Conservation (phyloP, 1,284 basidiomycete genomes). For the Stereum hirsutum region DNA sequence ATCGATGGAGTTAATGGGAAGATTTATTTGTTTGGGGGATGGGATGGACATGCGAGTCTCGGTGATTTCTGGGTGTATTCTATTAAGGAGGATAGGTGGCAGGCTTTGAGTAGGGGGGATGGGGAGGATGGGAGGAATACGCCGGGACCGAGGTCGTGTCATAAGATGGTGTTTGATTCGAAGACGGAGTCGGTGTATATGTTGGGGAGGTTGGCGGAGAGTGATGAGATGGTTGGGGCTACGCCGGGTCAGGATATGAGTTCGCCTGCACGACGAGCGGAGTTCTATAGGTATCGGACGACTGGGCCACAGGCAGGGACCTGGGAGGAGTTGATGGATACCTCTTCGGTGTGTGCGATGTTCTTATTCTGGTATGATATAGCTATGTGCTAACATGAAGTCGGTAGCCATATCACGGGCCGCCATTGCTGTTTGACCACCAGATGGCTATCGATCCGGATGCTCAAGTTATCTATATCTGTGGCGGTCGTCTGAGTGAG, state of each 20-base stretch:
- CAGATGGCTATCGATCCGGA: constrained; percentile 74
- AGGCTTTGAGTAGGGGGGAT: constrained; percentile 47
- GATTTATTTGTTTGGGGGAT: constrained; percentile 77
- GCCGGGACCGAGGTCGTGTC: constrained; percentile 68
- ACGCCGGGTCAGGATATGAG: constrained; percentile 10
- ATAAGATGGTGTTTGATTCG: constrained; percentile 75
- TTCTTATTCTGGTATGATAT: not conserved
- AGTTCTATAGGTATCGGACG: constrained; percentile 67
- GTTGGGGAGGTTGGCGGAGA: constrained; percentile 41
- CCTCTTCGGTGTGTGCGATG: constrained; percentile 41
- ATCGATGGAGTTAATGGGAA: constrained; percentile 55
- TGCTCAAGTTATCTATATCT: constrained; percentile 66
- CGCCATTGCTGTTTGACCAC: constrained; percentile 72
- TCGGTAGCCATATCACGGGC: constrained; percentile 51
- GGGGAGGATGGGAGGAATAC: constrained; percentile 50
- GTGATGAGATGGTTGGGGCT: constrained; percentile 37
- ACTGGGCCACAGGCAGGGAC: constrained; percentile 46
- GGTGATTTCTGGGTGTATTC: constrained; percentile 79
- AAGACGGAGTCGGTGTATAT: constrained; percentile 68
- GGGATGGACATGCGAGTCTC: constrained; percentile 64
- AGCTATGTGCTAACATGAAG: not conserved
- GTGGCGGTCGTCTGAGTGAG: constrained; percentile 69
- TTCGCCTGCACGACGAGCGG: constrained; percentile 21
- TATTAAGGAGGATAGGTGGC: constrained; percentile 57
- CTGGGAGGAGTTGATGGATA: constrained; percentile 58